Conservation (phyloP, 495 filamentous ascomycete species). For the Penicillium crystallinum region DNA sequence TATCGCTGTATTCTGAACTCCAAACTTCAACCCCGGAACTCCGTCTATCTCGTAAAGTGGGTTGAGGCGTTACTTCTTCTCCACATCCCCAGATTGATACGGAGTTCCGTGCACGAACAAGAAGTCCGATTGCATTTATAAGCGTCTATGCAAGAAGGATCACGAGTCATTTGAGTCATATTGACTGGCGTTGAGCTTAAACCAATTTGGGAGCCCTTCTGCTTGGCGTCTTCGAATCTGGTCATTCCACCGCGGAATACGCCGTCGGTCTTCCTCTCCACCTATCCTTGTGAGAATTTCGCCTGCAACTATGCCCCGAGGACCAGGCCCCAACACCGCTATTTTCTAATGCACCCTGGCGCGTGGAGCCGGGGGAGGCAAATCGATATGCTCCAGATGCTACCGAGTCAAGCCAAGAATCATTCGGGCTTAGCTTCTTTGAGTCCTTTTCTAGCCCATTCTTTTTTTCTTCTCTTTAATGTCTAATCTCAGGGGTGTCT, state of each 20-base stretch:
- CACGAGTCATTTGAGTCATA: neutral
- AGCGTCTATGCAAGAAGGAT: neutral
- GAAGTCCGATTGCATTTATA: conserved; percentile 1
- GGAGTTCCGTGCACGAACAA: neutral
- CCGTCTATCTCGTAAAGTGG: neutral
- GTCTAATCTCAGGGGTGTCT: neutral
- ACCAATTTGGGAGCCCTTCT: neutral
- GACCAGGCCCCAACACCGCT: neutral
- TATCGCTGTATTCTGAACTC: neutral
- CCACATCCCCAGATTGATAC: neutral
- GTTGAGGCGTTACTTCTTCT: neutral
- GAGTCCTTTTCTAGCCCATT: neutral
- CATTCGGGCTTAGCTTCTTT: conserved; percentile 1
- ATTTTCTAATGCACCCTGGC: neutral
- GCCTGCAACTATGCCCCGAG: neutral
- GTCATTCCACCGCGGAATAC: conserved; percentile 8
- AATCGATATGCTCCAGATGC: neutral
- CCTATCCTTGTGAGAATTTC: neutral
- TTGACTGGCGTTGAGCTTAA: neutral
- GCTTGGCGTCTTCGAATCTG: conserved; percentile 5
- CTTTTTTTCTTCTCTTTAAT: neutral
- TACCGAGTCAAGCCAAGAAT: conserved; percentile 2
- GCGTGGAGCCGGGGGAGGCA: neutral
- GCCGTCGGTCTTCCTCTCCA: neutral
- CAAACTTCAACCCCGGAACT: too few species aligned